Base-by-base conservation (phyloP, 257 asterid species). In the Fraxinus excelsior region DNA sequence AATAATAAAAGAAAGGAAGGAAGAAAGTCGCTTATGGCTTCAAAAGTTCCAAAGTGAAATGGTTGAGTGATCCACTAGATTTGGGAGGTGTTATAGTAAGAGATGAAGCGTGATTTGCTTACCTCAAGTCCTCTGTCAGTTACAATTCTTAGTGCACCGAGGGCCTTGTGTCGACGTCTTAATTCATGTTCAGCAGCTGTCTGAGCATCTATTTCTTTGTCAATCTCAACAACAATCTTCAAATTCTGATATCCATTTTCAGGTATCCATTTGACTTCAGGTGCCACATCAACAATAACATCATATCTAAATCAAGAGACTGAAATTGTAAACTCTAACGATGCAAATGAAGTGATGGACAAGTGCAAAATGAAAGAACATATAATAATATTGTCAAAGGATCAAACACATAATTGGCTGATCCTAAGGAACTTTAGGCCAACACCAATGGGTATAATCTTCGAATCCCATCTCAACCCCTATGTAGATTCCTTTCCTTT, bases 101-200 rank as follows among this genome's bases (percentile, higher is more conserved):
- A 25, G n/a, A 18, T 44, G 46, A 21, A 18, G 67, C 49, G 16
- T n/a, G 51, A 29, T 28, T 31, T 42, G 32, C 76, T 82, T 85
- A 90, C 99, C 97, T 92, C 84, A 75, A 95, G 92, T 75, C 97
- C 98, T 90, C 98, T 83, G 69, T 87, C 96, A 60, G 89, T 80
- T 64, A 95, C 98, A 42, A 95, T 93, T 87, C 66, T 93, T 62
- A 93, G 86, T 25, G 90, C 70, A 78, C 98, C 99, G 0, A 95
- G 88, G 67, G 92, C 87, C 91, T 95, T 95, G 82, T 84, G 96
- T 32, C 98, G 97, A 34, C 92, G 92, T 60, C 75, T 80, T 37
- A 95, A 34, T 82, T 95, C 99, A 74, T 89, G 90, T 42, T 95
- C 96, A 25, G 93, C 80, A 44, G 96, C 96, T 78, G 77, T 84